Conservation (phyloP, 495 filamentous ascomycete genomes). For the Trichodelitschia bisporula region DNA sequence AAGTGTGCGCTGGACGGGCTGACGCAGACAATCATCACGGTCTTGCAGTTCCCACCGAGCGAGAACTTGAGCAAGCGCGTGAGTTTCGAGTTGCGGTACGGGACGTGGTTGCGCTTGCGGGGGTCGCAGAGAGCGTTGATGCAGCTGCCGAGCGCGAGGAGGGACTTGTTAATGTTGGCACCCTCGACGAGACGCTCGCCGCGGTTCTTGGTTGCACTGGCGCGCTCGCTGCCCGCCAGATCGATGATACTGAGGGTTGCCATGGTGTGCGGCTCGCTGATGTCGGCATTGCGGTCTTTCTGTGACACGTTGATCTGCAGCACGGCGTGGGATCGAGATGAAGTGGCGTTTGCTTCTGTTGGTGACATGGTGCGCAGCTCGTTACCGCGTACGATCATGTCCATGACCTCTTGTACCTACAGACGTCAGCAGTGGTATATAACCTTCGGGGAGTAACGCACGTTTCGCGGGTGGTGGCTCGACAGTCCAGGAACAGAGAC, state of each 20-base stretch:
- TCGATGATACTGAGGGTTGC: constrained; percentile 97
- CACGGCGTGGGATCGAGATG: constrained; percentile 94
- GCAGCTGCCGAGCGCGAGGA: constrained; percentile 85
- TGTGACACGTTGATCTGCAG: constrained; percentile 91
- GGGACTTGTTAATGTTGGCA: constrained; percentile 97
- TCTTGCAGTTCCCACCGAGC: constrained; percentile 91
- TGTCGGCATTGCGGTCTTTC: constrained; percentile 76
- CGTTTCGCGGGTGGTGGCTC: constrained; percentile 68
- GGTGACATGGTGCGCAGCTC: constrained; percentile 88
- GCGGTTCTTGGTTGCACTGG: constrained; percentile 89
- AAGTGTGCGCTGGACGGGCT: constrained; percentile 93
- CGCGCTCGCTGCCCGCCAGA: constrained; percentile 84
- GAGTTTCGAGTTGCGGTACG: constrained; percentile 93
- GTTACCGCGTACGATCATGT: constrained; percentile 94
- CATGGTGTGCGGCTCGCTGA: constrained; percentile 93
- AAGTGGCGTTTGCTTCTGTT: constrained; percentile 93
- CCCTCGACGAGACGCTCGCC: constrained; percentile 81
- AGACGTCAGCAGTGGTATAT: neutral
- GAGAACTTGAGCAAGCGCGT: constrained; percentile 94
- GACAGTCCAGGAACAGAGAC: constrained; percentile 84
- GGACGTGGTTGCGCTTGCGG: constrained; percentile 78
- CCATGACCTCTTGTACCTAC: constrained; percentile 68
- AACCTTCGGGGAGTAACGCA: constrained; percentile 13
- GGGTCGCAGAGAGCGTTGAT: constrained; percentile 97
- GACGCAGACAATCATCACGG: constrained; percentile 98